Percentiles rank a stretch among this genome's conserved stretches.
These are phyloP conservation scores for Catenaria anguillulae DNA, from an alignment of 371 early-diverging fungal genomes.

Conservation along the genomic window DNA sequence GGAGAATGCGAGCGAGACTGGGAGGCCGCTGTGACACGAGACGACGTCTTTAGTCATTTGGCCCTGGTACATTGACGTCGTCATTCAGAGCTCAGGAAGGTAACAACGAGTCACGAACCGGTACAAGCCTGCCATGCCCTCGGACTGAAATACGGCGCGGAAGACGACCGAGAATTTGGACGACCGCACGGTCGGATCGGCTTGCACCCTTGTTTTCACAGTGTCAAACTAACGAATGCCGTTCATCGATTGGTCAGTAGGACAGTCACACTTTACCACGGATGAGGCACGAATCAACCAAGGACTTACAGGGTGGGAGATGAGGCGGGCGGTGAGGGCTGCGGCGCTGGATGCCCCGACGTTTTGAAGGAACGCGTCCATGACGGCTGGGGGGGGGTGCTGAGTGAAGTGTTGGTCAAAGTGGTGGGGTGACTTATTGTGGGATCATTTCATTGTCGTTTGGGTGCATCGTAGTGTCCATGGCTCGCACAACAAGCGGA, in stretches of 20 bases:
- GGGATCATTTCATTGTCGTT: too few relatives aligned
- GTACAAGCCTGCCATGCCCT: constrained; percentile 22
- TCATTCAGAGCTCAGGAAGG: not conserved
- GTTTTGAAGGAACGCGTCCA: constrained; percentile 11
- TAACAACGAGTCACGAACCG: not conserved
- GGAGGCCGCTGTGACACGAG: constrained; percentile 31
- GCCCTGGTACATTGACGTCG: too few relatives aligned
- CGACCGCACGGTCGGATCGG: constrained; percentile 16
- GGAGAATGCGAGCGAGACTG: constrained; percentile 47
- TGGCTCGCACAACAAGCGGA: too few relatives aligned
- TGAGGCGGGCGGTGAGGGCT: constrained; percentile 35
- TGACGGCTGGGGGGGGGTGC: too few relatives aligned
- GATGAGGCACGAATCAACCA: too few relatives aligned
- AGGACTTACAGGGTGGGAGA: constrained; percentile 63
- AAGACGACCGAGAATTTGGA: not conserved
- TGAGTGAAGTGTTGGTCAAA: too few relatives aligned
- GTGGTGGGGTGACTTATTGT: too few relatives aligned
- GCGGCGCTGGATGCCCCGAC: constrained; percentile 41
- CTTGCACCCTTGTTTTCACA: constrained; percentile 45
- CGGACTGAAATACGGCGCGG: constrained; percentile 9
- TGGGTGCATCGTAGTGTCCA: too few relatives aligned
- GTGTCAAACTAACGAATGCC: too few relatives aligned
- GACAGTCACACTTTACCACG: not conserved
- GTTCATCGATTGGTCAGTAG: too few relatives aligned
- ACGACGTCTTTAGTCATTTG: too few relatives aligned